Percentiles rank a stretch among this genome's conserved stretches.
phyloP scores from a whole-genome alignment of 73 alveolate genomes.

The Tetrahymena borealis region DNA sequence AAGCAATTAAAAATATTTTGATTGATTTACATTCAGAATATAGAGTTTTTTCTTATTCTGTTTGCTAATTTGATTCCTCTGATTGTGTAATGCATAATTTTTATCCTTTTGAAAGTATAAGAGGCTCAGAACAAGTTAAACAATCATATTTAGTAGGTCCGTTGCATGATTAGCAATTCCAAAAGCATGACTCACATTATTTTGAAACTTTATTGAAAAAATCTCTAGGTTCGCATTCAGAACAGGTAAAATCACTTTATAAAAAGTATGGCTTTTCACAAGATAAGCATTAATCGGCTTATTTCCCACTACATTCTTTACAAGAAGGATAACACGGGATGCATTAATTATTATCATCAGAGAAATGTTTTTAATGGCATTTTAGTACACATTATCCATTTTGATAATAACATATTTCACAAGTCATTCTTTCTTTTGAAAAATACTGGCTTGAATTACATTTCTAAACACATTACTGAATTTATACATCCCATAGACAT shows the following conservation, averaged over 20 bases:
- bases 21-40: background rate
- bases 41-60: background rate
- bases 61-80: background rate
- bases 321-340: background rate
- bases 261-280: background rate
- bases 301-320: background rate
- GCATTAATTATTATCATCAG: background rate
- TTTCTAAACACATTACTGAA: background rate
- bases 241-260: background rate
- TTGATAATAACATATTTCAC: background rate
- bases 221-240: background rate
- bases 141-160: background rate
- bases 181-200: background rate
- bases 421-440: background rate
- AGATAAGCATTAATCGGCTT: background rate
- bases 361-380: background rate
- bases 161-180: background rate
- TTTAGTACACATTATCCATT: background rate
- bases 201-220: background rate
- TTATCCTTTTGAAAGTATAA: background rate
- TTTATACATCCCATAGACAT: background rate
- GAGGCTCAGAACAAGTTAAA: background rate
- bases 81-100: background rate
- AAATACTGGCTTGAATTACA: background rate
- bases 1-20: background rate